phyloP scores from a whole-genome alignment of 805 yeast genomes.

The Zygosaccharomyces gambellarensis region DNA sequence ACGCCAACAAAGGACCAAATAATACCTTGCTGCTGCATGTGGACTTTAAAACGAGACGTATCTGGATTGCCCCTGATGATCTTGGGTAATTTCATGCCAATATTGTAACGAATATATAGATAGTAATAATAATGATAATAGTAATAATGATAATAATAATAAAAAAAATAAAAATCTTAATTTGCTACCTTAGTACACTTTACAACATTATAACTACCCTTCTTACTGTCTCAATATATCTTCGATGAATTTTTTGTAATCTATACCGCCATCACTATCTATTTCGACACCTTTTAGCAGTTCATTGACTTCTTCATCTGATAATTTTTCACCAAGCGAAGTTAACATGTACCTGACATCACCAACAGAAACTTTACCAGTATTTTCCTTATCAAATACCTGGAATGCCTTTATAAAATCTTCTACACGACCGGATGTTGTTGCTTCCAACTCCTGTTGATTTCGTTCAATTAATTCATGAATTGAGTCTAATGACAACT shows the following conservation, averaged over 20 bases:
- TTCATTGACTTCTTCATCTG: constrained; percentile 92
- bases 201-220: not conserved
- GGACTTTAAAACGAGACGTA: constrained; percentile 92
- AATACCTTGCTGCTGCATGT: constrained; percentile 74
- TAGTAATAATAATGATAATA: too few relatives aligned
- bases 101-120: constrained; percentile 25
- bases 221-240: constrained; percentile 77
- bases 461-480: constrained; percentile 24
- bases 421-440: constrained; percentile 35
- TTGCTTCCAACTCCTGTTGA: constrained; percentile 27
- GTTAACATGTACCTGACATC: constrained; percentile 93
- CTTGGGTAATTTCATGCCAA: constrained; percentile 87
- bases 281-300: constrained; percentile 91
- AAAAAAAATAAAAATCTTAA: constrained; percentile 26
- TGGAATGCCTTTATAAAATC: constrained; percentile 96
- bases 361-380: constrained; percentile 96
- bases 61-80: constrained; percentile 98
- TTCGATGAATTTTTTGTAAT: constrained; percentile 91
- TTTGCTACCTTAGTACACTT: not conserved
- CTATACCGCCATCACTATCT: constrained; percentile 89
- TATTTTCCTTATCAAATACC: constrained; percentile 92
- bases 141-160: too few relatives aligned
- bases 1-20: constrained; percentile 48
- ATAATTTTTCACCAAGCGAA: constrained; percentile 88
- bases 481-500: constrained; percentile 29